Percentiles rank a stretch among this genome's conserved stretches.
These are phyloP conservation scores for Lecanosticta acicola DNA, from an alignment of 2,329 filamentous ascomycete genomes.

Conservation along the genomic window DNA sequence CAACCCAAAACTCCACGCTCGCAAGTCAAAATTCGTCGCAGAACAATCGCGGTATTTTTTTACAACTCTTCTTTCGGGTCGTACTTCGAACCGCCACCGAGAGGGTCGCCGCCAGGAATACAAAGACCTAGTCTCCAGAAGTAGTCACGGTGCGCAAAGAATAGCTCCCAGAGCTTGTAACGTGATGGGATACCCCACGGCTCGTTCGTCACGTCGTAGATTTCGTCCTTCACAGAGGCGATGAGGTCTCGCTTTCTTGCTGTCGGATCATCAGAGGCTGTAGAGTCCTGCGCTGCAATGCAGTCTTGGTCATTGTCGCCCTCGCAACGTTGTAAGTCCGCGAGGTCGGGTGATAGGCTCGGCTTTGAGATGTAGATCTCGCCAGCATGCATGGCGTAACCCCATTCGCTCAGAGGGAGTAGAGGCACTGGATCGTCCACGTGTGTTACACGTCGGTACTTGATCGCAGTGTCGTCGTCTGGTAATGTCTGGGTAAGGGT, in stretches of 20 bases:
- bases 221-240: slow-evolving; percentile 22
- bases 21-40: too few species aligned
- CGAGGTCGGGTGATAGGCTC: slow-evolving; percentile 60
- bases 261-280: slow-evolving; percentile 10
- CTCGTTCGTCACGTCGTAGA: slow-evolving; percentile 30
- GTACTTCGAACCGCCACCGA: slow-evolving; percentile 25
- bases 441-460: slow-evolving; percentile 78
- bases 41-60: too few species aligned
- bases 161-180: slow-evolving; percentile 82
- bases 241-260: slow-evolving; percentile 20
- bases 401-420: slow-evolving; percentile 81
- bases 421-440: slow-evolving; percentile 81
- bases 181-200: slow-evolving; percentile 42
- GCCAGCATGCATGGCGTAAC: slow-evolving; percentile 75
- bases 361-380: slow-evolving; percentile 79
- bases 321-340: slow-evolving; percentile 64
- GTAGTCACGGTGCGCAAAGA: slow-evolving; percentile 93
- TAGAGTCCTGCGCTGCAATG: slow-evolving; percentile 55
- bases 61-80: slow-evolving; percentile 26
- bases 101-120: slow-evolving; percentile 52
- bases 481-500: slow-evolving; percentile 9
- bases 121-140: slow-evolving; percentile 92
- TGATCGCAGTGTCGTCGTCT: slow-evolving; percentile 20
- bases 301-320: slow-evolving; percentile 69
- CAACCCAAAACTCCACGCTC: background rate